Base-by-base conservation (phyloP, 495 filamentous ascomycete species). In the Cudoniella acicularis region DNA sequence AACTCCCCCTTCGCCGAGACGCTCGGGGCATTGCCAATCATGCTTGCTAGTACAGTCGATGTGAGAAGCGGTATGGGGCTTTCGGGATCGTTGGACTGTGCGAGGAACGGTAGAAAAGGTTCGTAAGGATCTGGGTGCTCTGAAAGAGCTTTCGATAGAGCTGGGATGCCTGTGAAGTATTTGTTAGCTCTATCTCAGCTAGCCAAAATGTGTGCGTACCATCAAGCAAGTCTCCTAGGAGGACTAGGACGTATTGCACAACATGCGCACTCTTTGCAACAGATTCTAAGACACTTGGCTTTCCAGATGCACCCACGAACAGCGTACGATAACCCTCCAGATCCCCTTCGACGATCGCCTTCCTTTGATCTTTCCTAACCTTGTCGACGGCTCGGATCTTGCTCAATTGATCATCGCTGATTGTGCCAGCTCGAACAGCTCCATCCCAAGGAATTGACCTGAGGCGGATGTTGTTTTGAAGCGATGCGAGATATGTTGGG, bases 361-460 rank as follows among this genome's bases (percentile, higher is more conserved):
- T 84, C 67, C 92, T 84, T 70, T 94, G 90, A 52, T 91, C 89
- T 67, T 89, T 91, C 64, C 91, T 88, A 62, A 94, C 91, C 76
- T 97, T 98, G 72, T 98, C 95, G 64, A 97, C 90, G 50, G 94
- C 90, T 74, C 94, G 92, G 77, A 99, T 98, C 79, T 90, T 92
- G 77, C 88, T 92, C 65, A 97, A 81, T 69, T 99, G 91, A 54
- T 88, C 86, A 62, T 97, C 94, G 51, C 91, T 96, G 75, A 99
- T 90, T 68, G 90, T 93, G 64, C 90, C 89, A 67, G 90, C 90
- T 71, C 94, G 87, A 64, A 95, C 91, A 65, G 95, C 92, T 61
- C 94, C 94, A 72, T 98, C 95, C 94, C 94, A 99, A 47, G 93
- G 91, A 70, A 99, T 96, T 64, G 92, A 93, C 54, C 94, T 83